These are phyloP conservation scores for Ceriops decandra DNA, from an alignment of 345 rosid genomes.

Conservation along the genomic window DNA sequence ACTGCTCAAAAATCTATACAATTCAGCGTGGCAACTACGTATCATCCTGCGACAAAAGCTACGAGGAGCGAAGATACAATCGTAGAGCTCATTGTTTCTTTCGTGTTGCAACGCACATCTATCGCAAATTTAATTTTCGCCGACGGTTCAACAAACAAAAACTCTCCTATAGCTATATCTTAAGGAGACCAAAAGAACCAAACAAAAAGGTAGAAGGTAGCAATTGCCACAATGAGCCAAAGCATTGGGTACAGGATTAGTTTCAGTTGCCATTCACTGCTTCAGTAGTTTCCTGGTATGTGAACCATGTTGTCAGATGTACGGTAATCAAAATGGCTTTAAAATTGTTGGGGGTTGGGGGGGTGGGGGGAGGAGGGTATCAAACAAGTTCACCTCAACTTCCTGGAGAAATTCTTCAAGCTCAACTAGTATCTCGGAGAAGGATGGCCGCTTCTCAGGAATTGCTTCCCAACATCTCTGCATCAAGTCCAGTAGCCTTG, in stretches of 20 bases:
- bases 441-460: conserved; percentile 51
- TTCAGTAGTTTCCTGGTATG: conserved; percentile 34
- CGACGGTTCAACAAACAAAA: conserved; percentile 17
- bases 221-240: conserved; percentile 18
- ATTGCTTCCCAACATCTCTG: conserved; percentile 67
- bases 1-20: conserved; percentile 1
- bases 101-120: conserved; percentile 3
- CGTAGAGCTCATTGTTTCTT: background rate
- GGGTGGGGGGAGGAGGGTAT: background rate
- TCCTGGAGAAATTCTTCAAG: conserved; percentile 50
- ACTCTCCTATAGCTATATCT: conserved; percentile 19
- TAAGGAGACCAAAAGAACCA: no score
- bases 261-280: conserved; percentile 34
- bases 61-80: background rate
- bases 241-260: conserved; percentile 4
- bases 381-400: conserved; percentile 38
- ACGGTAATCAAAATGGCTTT: background rate
- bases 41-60: background rate
- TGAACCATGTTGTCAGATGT: conserved; percentile 3
- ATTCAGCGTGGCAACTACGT: background rate
- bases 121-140: conserved; percentile 12
- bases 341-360: background rate
- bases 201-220: background rate
- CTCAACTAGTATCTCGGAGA: conserved; percentile 47
- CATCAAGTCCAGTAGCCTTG: conserved; percentile 52